Percentiles rank a stretch among this genome's conserved stretches.
phyloP scores from a whole-genome alignment of 192 early-diverging fungal species.

The Podochytrium sp. region DNA sequence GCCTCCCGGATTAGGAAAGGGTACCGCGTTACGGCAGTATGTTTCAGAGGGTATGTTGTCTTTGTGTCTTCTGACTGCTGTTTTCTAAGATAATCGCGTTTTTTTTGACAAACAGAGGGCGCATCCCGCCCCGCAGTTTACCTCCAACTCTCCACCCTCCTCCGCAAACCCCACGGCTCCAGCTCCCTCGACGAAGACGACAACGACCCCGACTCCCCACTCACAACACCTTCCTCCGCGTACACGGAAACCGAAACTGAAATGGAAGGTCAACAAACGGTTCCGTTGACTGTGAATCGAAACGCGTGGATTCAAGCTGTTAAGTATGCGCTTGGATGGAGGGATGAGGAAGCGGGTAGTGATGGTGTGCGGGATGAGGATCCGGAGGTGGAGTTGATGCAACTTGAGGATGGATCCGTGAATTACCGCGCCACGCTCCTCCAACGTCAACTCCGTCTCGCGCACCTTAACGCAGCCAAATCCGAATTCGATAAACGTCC shows the following conservation, averaged over 20 bases:
- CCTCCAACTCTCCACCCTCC: constrained; percentile 28
- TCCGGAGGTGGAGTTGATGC: background rate
- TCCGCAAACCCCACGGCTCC: constrained; percentile 39
- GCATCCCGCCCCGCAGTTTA: constrained; percentile 36
- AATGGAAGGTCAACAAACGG: constrained; percentile 28
- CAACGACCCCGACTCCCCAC: background rate
- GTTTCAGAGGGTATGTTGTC: too few relatives aligned
- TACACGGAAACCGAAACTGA: constrained; percentile 34
- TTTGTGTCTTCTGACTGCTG: too few relatives aligned
- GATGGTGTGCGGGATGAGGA: background rate
- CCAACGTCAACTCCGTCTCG: background rate
- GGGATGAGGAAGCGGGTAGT: background rate
- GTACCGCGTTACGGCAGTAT: constrained; percentile 24
- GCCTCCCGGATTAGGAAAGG: constrained; percentile 45
- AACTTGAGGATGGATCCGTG: too few relatives aligned
- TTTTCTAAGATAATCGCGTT: too few relatives aligned
- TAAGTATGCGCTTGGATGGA: constrained; percentile 9
- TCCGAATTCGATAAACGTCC: constrained; percentile 6
- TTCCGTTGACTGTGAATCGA: constrained; percentile 14
- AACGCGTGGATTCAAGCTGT: constrained; percentile 28
- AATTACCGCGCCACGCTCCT: background rate
- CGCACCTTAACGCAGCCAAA: background rate
- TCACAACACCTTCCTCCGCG: background rate
- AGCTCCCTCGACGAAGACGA: constrained; percentile 28
- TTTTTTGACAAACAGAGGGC: too few relatives aligned